A percentile compares a stretch with the other conserved stretches of the same genome.
Conservation (phyloP, 768 basidiomycete genomes). For the Cyclocybe aegerita region DNA sequence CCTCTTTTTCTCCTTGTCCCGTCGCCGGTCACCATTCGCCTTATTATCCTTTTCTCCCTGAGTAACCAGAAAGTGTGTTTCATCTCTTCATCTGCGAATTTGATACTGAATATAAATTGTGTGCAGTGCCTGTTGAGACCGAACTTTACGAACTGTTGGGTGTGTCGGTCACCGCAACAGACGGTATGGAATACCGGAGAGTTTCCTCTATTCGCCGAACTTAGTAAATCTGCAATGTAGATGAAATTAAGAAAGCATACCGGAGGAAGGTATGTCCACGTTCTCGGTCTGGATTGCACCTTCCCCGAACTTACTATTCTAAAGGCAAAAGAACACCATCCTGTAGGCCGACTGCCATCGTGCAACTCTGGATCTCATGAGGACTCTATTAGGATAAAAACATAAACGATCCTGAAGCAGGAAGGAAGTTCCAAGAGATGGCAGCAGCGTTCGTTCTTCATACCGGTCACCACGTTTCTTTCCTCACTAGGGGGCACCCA, state of each 20-base stretch:
- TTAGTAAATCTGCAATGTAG: slow-evolving; percentile 34
- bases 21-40: no score
- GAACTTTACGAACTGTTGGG: slow-evolving; percentile 86
- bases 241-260: slow-evolving; percentile 93
- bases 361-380: slow-evolving; percentile 1
- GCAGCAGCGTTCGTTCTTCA: slow-evolving; percentile 70
- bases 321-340: slow-evolving; percentile 87
- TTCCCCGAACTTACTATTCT: slow-evolving; percentile 9
- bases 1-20: not conserved
- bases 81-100: not conserved
- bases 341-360: slow-evolving; percentile 42
- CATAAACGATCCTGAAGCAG: slow-evolving; percentile 83
- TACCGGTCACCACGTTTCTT: slow-evolving; percentile 2
- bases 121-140: slow-evolving; percentile 70
- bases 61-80: not conserved
- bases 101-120: not conserved
- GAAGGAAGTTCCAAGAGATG: slow-evolving; percentile 85
- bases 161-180: slow-evolving; percentile 64
- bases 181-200: slow-evolving; percentile 46
- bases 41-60: not conserved
- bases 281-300: slow-evolving; percentile 7
- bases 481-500: slow-evolving; percentile 23
- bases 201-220: not conserved
- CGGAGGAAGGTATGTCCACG: slow-evolving; percentile 71
- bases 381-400: slow-evolving; percentile 52